Evolutionary conservation across 805 yeast genomes (phyloP).

Genomic region (Komagataella mondaviorum): DNA sequence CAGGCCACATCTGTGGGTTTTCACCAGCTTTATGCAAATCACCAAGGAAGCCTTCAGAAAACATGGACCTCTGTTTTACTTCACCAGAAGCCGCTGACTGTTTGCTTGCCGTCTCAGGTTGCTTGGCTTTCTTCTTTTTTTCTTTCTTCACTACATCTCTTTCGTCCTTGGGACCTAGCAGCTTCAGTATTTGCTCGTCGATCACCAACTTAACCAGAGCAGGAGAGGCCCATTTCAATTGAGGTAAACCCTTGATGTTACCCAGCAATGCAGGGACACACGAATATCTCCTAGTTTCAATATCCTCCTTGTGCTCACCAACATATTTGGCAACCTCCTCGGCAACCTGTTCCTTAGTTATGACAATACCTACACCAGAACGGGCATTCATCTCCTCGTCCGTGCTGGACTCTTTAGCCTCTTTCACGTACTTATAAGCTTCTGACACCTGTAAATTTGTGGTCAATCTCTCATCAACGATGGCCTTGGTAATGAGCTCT

Average conservation of each 20-base stretch:
- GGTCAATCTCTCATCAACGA: slow-evolving; percentile 49
- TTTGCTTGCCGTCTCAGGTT: slow-evolving; percentile 6
- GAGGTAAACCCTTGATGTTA: slow-evolving; percentile 58
- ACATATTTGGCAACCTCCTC: slow-evolving; percentile 46
- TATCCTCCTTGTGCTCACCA: slow-evolving; percentile 39
- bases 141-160: slow-evolving; percentile 76
- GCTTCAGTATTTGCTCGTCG: slow-evolving; percentile 57
- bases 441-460: slow-evolving; percentile 68
- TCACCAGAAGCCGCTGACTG: slow-evolving; percentile 12
- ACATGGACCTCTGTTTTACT: slow-evolving; percentile 53
- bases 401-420: slow-evolving; percentile 28
- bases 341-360: slow-evolving; percentile 54
- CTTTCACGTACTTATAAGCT: slow-evolving; percentile 62
- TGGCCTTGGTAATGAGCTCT: slow-evolving; percentile 40
- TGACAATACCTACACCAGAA: slow-evolving; percentile 72
- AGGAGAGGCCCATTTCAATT: slow-evolving; percentile 88
- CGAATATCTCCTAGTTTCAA: slow-evolving; percentile 65
- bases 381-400: slow-evolving; percentile 41
- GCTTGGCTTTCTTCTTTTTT: slow-evolving; percentile 36
- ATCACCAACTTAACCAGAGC: slow-evolving; percentile 75
- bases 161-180: slow-evolving; percentile 92
- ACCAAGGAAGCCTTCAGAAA: slow-evolving; percentile 89
- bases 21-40: slow-evolving; percentile 92
- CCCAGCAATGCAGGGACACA: slow-evolving; percentile 68
- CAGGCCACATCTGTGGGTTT: slow-evolving; percentile 83